Conservation (phyloP, 805 yeast species). For the Kuraishia capsulata region DNA sequence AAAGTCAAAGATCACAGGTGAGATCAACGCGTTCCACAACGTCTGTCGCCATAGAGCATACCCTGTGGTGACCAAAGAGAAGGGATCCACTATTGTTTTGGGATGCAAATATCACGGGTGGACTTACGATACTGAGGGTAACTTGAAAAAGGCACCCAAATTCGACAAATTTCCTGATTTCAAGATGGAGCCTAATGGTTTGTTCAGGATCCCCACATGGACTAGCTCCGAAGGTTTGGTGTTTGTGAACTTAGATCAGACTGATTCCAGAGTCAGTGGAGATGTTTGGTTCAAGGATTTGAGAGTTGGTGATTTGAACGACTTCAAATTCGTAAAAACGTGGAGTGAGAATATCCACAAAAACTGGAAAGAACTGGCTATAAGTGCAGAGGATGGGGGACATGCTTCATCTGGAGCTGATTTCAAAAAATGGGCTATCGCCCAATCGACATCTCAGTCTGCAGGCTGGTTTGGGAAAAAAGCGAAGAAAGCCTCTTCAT, state of each 20-base stretch:
- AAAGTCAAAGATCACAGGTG: constrained; percentile 36
- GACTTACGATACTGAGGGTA: constrained; percentile 54
- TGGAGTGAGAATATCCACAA: constrained; percentile 53
- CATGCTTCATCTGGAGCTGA: constrained; percentile 51
- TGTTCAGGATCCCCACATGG: constrained; percentile 45
- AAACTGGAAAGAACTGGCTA: constrained; percentile 62
- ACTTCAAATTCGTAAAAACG: constrained; percentile 55
- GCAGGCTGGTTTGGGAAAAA: constrained; percentile 20
- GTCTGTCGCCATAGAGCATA: constrained; percentile 59
- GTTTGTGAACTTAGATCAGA: constrained; percentile 43
- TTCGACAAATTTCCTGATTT: constrained; percentile 54
- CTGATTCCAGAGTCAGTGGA: constrained; percentile 34
- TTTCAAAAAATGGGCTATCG: constrained; percentile 53
- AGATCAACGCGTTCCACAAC: constrained; percentile 52
- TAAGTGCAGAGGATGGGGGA: too few relatives aligned
- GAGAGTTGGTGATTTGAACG: constrained; percentile 43
- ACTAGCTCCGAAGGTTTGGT: constrained; percentile 47
- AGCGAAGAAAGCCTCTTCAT: not conserved
- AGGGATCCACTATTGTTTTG: constrained; percentile 45
- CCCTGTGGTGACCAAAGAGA: constrained; percentile 49
- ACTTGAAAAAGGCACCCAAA: constrained; percentile 52
- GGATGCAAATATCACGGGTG: constrained; percentile 61
- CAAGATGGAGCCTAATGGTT: constrained; percentile 42
- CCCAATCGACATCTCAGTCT: constrained; percentile 56
- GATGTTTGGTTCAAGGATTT: constrained; percentile 46